These are phyloP conservation scores for Diplotaxis tenuifolia DNA, from an alignment of 345 rosid species.

Conservation along the genomic window DNA sequence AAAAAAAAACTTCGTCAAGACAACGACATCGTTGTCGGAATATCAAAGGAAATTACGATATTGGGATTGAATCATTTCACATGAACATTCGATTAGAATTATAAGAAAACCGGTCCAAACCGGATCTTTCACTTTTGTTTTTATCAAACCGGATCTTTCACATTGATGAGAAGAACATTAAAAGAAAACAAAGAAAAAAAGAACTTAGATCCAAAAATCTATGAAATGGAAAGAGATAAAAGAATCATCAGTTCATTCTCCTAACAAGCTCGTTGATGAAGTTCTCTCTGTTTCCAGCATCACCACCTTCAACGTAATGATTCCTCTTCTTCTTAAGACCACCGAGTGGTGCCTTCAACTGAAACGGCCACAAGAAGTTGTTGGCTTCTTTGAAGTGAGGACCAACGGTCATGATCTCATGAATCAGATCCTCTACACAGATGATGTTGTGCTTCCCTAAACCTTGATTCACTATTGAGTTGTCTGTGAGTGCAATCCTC, in stretches of 20 bases:
- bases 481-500: constrained; percentile 59
- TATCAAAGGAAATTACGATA: neutral
- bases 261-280: constrained; percentile 62
- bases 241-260: constrained; percentile 63
- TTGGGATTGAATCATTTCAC: neutral
- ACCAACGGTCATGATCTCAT: constrained; percentile 86
- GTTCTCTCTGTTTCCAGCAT: constrained; percentile 78
- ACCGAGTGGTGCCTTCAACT: constrained; percentile 76
- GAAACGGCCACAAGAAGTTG: constrained; percentile 84
- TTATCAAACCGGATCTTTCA: too few species aligned
- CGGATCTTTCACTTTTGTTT: too few species aligned
- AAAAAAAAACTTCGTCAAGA: too few species aligned
- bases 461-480: constrained; percentile 59
- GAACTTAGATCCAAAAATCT: too few species aligned
- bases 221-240: neutral
- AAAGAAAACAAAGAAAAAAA: too few species aligned
- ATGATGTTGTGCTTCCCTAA: constrained; percentile 67
- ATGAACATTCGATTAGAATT: neutral
- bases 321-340: constrained; percentile 82
- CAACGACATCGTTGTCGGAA: neutral
- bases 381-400: constrained; percentile 71
- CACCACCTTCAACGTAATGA: constrained; percentile 88
- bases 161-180: too few species aligned
- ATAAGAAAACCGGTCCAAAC: neutral
- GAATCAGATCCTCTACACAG: constrained; percentile 76